Conservation (phyloP, 2,329 filamentous ascomycete genomes). For the Aureobasidium uvarum region DNA sequence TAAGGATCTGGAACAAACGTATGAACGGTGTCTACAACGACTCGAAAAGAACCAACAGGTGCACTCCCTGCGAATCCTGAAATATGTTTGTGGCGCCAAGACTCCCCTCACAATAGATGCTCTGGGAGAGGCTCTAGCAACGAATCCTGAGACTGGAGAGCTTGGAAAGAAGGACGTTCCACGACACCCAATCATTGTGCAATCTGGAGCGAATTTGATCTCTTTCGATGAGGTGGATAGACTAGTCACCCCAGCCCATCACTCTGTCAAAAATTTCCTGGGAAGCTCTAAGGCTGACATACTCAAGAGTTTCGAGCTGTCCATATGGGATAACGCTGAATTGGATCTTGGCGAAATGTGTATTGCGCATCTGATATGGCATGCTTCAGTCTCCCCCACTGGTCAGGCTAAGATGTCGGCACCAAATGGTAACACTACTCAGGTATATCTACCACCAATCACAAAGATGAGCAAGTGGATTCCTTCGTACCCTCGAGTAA, state of each 20-base stretch:
- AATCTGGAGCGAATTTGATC: constrained; percentile 21
- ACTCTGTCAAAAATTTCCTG: constrained; percentile 21
- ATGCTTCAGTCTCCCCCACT: too few species aligned
- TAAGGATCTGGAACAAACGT: constrained; percentile 10
- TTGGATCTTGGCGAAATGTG: not conserved
- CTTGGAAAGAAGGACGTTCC: not conserved
- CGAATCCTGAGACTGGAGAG: not conserved
- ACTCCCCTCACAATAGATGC: constrained; percentile 16
- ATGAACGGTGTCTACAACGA: not conserved
- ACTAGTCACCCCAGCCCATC: constrained; percentile 19
- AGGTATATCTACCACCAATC: too few species aligned
- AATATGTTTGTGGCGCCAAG: constrained; percentile 1
- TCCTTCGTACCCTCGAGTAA: too few species aligned
- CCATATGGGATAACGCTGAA: not conserved
- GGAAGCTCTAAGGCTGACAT: not conserved
- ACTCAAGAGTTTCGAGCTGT: not conserved
- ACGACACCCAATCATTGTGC: not conserved
- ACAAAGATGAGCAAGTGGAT: too few species aligned
- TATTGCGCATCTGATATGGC: not conserved
- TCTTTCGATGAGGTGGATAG: not conserved
- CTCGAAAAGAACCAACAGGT: not conserved
- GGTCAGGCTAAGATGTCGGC: too few species aligned
- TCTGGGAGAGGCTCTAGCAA: constrained; percentile 1
- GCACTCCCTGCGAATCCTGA: not conserved
- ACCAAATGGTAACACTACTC: too few species aligned